A percentile compares a stretch with the other conserved stretches of the same genome.
phyloP scores from a whole-genome alignment of 139 green algal species.

The Mychonastes homosphaera region DNA sequence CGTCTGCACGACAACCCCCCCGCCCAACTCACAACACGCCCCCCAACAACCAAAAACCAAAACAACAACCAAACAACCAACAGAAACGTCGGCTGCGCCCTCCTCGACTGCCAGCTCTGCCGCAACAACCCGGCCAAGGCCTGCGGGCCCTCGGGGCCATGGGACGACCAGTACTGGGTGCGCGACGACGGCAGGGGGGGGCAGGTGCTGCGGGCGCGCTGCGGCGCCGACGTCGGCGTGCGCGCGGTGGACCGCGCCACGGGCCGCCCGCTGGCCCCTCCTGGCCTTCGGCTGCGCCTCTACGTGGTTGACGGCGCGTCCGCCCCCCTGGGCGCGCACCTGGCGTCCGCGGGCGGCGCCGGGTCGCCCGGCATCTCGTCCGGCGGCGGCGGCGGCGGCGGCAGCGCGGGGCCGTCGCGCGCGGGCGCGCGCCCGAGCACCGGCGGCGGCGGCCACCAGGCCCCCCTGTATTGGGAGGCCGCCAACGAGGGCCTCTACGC shows the following conservation, averaged over 20 bases:
- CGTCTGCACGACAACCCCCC: not conserved
- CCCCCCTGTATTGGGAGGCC: too few relatives aligned
- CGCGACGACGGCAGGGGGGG: slow-evolving; percentile 20
- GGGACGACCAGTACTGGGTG: slow-evolving; percentile 23
- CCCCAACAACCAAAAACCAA: not conserved
- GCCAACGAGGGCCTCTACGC: slow-evolving; percentile 10
- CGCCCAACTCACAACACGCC: not conserved
- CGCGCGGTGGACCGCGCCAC: too few relatives aligned
- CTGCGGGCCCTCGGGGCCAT: not conserved
- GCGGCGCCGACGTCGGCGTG: slow-evolving; percentile 11
- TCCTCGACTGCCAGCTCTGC: slow-evolving; percentile 20
- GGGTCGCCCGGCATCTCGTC: too few relatives aligned
- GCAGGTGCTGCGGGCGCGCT: slow-evolving; percentile 15
- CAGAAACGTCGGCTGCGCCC: slow-evolving; percentile 13
- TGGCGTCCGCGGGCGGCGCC: too few relatives aligned
- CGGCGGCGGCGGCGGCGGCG: too few relatives aligned
- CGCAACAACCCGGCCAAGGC: slow-evolving; percentile 17
- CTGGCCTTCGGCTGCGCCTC: too few relatives aligned
- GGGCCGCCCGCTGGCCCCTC: too few relatives aligned
- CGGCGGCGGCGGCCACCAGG: not conserved
- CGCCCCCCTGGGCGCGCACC: too few relatives aligned
- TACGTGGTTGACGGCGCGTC: too few relatives aligned
- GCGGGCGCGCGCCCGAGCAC: too few relatives aligned
- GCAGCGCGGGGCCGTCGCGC: too few relatives aligned
- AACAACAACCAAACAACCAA: not conserved